Conservation (phyloP, 2,329 filamentous ascomycete species). For the Neonectria magnoliae region DNA sequence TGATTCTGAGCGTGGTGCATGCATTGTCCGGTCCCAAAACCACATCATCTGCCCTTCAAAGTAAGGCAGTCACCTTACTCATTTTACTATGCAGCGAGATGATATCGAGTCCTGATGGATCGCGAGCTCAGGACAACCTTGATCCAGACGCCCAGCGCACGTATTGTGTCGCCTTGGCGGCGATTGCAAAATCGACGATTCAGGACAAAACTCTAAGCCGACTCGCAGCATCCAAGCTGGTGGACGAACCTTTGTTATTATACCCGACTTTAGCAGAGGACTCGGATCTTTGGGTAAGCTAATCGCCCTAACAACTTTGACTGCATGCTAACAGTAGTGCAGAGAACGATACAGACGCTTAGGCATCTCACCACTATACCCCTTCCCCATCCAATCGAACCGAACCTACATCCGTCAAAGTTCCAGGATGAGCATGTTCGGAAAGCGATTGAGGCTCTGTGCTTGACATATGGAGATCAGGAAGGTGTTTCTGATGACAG, state of each 20-base stretch:
- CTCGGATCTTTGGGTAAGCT: slow-evolving; percentile 56
- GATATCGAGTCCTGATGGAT: slow-evolving; percentile 45
- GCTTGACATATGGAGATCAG: slow-evolving; percentile 39
- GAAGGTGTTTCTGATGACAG: slow-evolving; percentile 33
- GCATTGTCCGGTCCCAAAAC: slow-evolving; percentile 30
- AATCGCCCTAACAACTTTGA: not conserved
- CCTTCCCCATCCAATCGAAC: slow-evolving; percentile 34
- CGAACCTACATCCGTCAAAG: slow-evolving; percentile 41
- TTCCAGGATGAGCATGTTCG: slow-evolving; percentile 45
- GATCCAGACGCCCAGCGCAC: slow-evolving; percentile 45
- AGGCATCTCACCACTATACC: slow-evolving; percentile 39
- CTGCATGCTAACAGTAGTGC: slow-evolving; percentile 31
- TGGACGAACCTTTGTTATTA: slow-evolving; percentile 53
- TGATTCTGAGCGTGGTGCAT: slow-evolving; percentile 48
- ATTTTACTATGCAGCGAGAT: slow-evolving; percentile 56
- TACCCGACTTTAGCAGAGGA: slow-evolving; percentile 45
- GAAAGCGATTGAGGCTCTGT: slow-evolving; percentile 42
- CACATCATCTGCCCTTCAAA: slow-evolving; percentile 35
- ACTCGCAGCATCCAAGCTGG: slow-evolving; percentile 55
- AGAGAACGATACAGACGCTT: slow-evolving; percentile 46
- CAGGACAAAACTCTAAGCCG: slow-evolving; percentile 48
- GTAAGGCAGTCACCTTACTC: slow-evolving; percentile 52
- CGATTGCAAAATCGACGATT: slow-evolving; percentile 50
- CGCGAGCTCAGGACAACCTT: slow-evolving; percentile 42
- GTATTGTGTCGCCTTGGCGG: slow-evolving; percentile 52